Evolutionary conservation across 2,329 filamentous ascomycete species (phyloP).

Genomic region (Zelopaecilomyces penicillatus): DNA sequence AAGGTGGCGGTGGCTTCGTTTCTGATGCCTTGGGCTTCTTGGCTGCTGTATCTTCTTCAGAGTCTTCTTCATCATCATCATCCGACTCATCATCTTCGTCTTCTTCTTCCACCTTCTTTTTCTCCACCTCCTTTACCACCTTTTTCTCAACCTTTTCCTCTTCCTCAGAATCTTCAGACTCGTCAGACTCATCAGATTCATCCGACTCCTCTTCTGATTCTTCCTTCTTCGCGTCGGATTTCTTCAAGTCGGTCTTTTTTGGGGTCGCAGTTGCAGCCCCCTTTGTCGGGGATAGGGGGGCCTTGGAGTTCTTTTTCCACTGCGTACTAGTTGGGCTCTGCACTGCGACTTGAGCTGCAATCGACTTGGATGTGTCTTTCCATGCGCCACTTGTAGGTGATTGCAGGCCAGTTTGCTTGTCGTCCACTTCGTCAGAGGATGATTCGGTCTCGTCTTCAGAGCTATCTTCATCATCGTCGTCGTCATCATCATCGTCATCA

Average conservation of each 20-base stretch:
- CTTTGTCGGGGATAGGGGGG: background rate
- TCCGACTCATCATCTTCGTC: slow-evolving; percentile 16
- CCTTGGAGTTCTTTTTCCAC: slow-evolving; percentile 29
- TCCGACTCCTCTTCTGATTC: slow-evolving; percentile 14
- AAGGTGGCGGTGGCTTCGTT: slow-evolving; percentile 1
- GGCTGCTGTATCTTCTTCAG: slow-evolving; percentile 4
- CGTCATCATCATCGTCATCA: slow-evolving; percentile 4
- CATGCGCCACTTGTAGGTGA: slow-evolving; percentile 38
- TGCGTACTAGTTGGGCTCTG: slow-evolving; percentile 35
- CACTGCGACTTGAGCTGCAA: slow-evolving; percentile 22
- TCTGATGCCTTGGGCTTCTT: slow-evolving; percentile 3
- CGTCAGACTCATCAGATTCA: slow-evolving; percentile 9
- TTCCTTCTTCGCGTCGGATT: slow-evolving; percentile 6
- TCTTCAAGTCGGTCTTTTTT: background rate
- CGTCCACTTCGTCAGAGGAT: too few species aligned
- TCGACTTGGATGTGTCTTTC: slow-evolving; percentile 20
- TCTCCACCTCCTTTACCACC: slow-evolving; percentile 22
- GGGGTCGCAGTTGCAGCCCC: background rate
- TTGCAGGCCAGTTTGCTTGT: slow-evolving; percentile 27
- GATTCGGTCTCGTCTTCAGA: background rate
- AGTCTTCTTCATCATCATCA: slow-evolving; percentile 16
- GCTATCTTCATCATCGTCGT: slow-evolving; percentile 5
- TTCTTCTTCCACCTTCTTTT: slow-evolving; percentile 18
- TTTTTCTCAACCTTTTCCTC: slow-evolving; percentile 21
- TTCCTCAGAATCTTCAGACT: slow-evolving; percentile 10